A percentile compares a stretch with the other conserved stretches of the same genome.
phyloP scores from a whole-genome alignment of 805 yeast species.

The Starmerella riodocensis region DNA sequence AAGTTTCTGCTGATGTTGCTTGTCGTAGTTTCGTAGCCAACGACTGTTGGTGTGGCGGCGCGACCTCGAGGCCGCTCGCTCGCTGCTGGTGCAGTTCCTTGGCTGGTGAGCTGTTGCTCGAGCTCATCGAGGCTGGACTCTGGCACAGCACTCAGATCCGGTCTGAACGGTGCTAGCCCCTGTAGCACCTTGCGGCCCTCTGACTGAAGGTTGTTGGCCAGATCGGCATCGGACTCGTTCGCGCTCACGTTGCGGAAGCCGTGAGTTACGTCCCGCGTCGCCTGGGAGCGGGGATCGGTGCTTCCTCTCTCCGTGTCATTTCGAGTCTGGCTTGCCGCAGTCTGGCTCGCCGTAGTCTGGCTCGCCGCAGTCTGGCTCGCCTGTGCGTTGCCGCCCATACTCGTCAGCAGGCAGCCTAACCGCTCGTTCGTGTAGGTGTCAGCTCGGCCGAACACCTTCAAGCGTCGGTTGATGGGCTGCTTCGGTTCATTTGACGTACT shows the following conservation, averaged over 20 bases:
- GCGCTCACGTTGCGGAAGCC: background rate
- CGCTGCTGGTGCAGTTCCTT: background rate
- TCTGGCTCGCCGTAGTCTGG: background rate
- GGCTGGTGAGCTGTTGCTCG: slow-evolving; percentile 18
- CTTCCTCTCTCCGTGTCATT: no score
- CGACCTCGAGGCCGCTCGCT: background rate
- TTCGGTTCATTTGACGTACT: background rate
- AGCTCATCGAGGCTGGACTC: slow-evolving; percentile 19
- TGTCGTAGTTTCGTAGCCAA: slow-evolving; percentile 9
- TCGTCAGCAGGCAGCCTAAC: slow-evolving; percentile 17
- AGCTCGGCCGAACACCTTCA: slow-evolving; percentile 20
- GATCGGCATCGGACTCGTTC: slow-evolving; percentile 14
- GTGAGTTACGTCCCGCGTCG: no score
- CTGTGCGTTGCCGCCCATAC: slow-evolving; percentile 10
- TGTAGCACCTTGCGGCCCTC: slow-evolving; percentile 17
- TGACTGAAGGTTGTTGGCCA: slow-evolving; percentile 11
- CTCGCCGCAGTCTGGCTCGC: no score
- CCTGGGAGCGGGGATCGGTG: no score
- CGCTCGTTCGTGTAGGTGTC: slow-evolving; percentile 22
- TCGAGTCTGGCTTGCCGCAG: no score
- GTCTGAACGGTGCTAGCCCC: slow-evolving; percentile 13
- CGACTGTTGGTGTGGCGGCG: background rate
- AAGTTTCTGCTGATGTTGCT: background rate
- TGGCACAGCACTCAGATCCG: slow-evolving; percentile 8
- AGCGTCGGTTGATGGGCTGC: slow-evolving; percentile 14